These are phyloP conservation scores for Oidium heveae DNA, from an alignment of 2,329 filamentous ascomycete species.

Conservation along the genomic window DNA sequence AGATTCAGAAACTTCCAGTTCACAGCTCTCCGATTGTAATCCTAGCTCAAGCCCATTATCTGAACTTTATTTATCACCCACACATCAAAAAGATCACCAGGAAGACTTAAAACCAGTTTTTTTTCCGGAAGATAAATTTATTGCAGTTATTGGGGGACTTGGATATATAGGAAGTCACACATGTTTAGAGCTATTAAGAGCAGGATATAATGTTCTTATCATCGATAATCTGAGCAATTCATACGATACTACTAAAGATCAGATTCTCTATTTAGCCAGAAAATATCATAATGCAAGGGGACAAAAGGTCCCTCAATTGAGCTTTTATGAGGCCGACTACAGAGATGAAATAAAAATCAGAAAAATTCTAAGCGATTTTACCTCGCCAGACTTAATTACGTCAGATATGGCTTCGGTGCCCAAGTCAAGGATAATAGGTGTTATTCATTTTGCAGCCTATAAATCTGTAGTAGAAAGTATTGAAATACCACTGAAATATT, in stretches of 20 bases:
- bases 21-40: background rate
- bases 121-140: background rate
- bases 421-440: slow-evolving; percentile 24
- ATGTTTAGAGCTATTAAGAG: slow-evolving; percentile 22
- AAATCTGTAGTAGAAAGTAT: slow-evolving; percentile 32
- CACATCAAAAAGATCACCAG: background rate
- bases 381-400: background rate
- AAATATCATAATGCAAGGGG: slow-evolving; percentile 4
- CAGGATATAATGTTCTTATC: slow-evolving; percentile 21
- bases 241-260: slow-evolving; percentile 6
- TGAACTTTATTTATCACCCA: background rate
- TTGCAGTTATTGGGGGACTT: slow-evolving; percentile 19
- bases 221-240: slow-evolving; percentile 16
- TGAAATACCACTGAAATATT: slow-evolving; percentile 32
- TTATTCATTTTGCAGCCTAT: slow-evolving; percentile 46
- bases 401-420: background rate
- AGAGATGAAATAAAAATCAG: slow-evolving; percentile 5
- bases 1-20: background rate
- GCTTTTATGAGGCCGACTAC: slow-evolving; percentile 11
- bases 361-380: slow-evolving; percentile 2
- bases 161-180: slow-evolving; percentile 25
- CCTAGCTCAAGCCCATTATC: background rate
- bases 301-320: slow-evolving; percentile 5
- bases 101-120: background rate
- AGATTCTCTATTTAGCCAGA: slow-evolving; percentile 7